These are phyloP conservation scores for Nicotiana tabacum DNA, from an alignment of 257 asterid species.

Conservation along the genomic window DNA sequence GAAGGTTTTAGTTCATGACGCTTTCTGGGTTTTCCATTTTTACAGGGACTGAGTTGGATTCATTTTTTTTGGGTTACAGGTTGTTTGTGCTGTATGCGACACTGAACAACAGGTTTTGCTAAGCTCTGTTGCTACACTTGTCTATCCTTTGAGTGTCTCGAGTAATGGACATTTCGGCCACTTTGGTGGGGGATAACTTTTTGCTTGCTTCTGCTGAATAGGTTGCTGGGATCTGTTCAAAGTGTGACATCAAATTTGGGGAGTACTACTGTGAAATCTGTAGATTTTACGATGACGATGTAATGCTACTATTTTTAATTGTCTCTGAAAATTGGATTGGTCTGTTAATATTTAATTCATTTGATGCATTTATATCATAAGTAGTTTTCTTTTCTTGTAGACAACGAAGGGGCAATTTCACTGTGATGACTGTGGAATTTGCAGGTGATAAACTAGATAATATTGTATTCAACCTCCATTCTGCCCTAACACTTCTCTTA, in stretches of 20 bases:
- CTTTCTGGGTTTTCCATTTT: not conserved
- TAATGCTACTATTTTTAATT: conserved; percentile 25
- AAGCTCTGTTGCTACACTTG: not conserved
- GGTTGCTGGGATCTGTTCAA: conserved; percentile 60
- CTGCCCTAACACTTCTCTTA: not conserved
- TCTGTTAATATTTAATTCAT: not conserved
- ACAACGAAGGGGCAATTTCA: conserved; percentile 65
- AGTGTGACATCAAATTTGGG: conserved; percentile 80
- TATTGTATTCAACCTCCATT: not conserved
- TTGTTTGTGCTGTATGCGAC: conserved; percentile 35
- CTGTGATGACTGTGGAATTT: conserved; percentile 87
- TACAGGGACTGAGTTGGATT: not conserved
- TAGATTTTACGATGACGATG: conserved; percentile 82
- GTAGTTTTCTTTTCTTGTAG: conserved; percentile 38
- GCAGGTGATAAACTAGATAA: conserved; percentile 52
- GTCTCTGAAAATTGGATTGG: conserved; percentile 3
- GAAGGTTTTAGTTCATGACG: not conserved
- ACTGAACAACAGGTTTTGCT: conserved; percentile 35
- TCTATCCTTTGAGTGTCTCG: not conserved
- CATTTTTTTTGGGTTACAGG: conserved; percentile 12
- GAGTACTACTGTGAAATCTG: conserved; percentile 81
- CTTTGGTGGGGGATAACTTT: not conserved
- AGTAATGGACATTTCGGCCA: not conserved
- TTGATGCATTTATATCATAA: not conserved
- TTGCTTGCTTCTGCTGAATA: conserved; percentile 13